phyloP scores from a whole-genome alignment of 139 green algal genomes.

The Spirogloea muscicola region DNA sequence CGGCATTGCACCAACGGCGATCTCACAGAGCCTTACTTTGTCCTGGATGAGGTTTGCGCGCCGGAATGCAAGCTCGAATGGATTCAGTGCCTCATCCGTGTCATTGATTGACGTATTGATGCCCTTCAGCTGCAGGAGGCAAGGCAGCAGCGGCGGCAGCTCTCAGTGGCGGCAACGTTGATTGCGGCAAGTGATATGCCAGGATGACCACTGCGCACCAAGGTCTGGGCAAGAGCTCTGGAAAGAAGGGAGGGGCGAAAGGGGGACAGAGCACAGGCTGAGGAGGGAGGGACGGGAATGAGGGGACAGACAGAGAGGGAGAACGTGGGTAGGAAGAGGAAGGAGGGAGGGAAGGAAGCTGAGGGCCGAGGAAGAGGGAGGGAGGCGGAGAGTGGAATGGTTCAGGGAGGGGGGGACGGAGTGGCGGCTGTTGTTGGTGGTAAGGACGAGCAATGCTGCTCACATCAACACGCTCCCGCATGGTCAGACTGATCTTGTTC shows the following conservation, averaged over 20 bases:
- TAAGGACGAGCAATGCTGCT: background rate
- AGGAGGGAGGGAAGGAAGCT: background rate
- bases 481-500: conserved; percentile 51
- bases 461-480: conserved; percentile 56
- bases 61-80: conserved; percentile 42
- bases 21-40: conserved; percentile 23
- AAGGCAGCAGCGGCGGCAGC: too few relatives aligned
- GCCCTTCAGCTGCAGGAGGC: background rate
- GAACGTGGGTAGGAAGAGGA: background rate
- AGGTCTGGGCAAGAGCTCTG: background rate
- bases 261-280: too few relatives aligned
- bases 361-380: background rate
- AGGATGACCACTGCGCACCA: background rate
- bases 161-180: too few relatives aligned
- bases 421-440: too few relatives aligned
- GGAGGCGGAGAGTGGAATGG: too few relatives aligned
- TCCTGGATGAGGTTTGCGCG: conserved; percentile 32
- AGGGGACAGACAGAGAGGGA: too few relatives aligned
- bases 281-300: too few relatives aligned
- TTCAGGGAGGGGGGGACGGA: too few relatives aligned
- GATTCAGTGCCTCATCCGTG: conserved; percentile 25
- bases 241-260: background rate
- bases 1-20: too few relatives aligned
- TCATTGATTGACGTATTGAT: too few relatives aligned
- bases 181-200: background rate